A percentile compares a stretch with the other conserved stretches of the same genome.
phyloP scores from a whole-genome alignment of 78 protist genomes.

The Capsaspora owczarzaki region DNA sequence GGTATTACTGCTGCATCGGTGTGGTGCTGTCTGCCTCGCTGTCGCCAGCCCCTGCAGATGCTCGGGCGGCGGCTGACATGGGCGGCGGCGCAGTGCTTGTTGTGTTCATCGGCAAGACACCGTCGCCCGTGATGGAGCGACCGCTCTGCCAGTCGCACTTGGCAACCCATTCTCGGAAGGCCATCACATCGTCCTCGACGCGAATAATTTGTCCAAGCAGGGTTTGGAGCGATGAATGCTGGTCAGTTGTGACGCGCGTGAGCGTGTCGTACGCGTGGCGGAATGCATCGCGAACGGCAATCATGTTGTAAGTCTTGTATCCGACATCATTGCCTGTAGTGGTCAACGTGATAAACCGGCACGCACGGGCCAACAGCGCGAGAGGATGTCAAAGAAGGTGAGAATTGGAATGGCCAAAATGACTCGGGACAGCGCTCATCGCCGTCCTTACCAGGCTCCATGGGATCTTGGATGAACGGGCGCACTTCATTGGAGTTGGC shows the following conservation, averaged over 20 bases:
- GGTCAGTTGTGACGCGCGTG: background rate
- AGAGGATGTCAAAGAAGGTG: too few species aligned
- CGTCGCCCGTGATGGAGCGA: too few species aligned
- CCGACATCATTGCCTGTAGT: background rate
- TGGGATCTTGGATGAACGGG: background rate
- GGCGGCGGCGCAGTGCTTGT: too few species aligned
- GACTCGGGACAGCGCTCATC: background rate
- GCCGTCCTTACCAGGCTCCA: background rate
- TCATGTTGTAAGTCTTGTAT: background rate
- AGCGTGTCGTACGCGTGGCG: constrained; percentile 7
- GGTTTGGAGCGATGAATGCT: background rate
- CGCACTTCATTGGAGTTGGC: background rate
- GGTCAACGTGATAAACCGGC: too few species aligned
- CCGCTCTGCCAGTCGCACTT: too few species aligned
- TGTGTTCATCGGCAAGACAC: too few species aligned
- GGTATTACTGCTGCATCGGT: too few species aligned
- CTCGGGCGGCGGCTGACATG: too few species aligned
- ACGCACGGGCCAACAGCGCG: background rate
- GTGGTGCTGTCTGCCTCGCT: too few species aligned
- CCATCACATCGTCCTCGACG: background rate
- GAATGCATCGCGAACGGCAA: background rate
- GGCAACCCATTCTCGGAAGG: background rate
- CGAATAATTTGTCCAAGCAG: background rate
- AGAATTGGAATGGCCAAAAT: background rate
- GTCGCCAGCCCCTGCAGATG: too few species aligned